Evolutionary conservation across 495 filamentous ascomycete genomes (phyloP).

Genomic region (Endocarpon pusillum): DNA sequence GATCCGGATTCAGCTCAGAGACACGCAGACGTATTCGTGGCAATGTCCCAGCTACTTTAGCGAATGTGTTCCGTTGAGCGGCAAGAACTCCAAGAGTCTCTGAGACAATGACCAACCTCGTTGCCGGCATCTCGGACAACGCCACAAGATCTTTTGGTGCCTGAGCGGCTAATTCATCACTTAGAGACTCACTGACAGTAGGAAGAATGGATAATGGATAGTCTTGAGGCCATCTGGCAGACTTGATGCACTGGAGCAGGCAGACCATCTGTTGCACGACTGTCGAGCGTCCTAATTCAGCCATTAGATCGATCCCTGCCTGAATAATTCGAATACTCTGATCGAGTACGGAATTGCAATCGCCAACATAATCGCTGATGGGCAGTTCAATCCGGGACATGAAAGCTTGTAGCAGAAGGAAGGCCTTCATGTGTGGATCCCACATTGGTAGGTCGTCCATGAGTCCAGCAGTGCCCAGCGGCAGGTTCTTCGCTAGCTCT

Average conservation of each 20-base stretch:
- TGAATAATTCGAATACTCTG: slow-evolving; percentile 90
- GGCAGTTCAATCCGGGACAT: slow-evolving; percentile 85
- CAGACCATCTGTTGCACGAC: slow-evolving; percentile 63
- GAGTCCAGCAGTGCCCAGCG: slow-evolving; percentile 39
- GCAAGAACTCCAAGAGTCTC: slow-evolving; percentile 12
- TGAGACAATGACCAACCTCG: slow-evolving; percentile 5
- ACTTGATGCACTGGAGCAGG: slow-evolving; percentile 82
- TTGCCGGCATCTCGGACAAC: background rate
- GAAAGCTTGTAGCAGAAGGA: slow-evolving; percentile 83
- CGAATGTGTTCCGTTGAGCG: too few species aligned
- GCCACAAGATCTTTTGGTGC: background rate
- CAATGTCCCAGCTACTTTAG: slow-evolving; percentile 40
- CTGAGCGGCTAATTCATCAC: background rate
- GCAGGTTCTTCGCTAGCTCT: slow-evolving; percentile 68
- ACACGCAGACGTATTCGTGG: slow-evolving; percentile 53
- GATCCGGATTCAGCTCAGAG: slow-evolving; percentile 37
- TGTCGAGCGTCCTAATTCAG: slow-evolving; percentile 69
- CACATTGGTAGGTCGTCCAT: slow-evolving; percentile 77
- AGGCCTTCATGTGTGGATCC: slow-evolving; percentile 97
- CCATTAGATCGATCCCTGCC: slow-evolving; percentile 80
- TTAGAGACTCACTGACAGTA: slow-evolving; percentile 32
- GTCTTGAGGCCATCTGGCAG: slow-evolving; percentile 78
- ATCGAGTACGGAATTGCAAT: slow-evolving; percentile 78
- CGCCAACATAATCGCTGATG: slow-evolving; percentile 93
- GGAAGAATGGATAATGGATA: slow-evolving; percentile 65